These are phyloP conservation scores for Coprinopsis strossmayeri DNA, from an alignment of 768 basidiomycete genomes.

Conservation along the genomic window DNA sequence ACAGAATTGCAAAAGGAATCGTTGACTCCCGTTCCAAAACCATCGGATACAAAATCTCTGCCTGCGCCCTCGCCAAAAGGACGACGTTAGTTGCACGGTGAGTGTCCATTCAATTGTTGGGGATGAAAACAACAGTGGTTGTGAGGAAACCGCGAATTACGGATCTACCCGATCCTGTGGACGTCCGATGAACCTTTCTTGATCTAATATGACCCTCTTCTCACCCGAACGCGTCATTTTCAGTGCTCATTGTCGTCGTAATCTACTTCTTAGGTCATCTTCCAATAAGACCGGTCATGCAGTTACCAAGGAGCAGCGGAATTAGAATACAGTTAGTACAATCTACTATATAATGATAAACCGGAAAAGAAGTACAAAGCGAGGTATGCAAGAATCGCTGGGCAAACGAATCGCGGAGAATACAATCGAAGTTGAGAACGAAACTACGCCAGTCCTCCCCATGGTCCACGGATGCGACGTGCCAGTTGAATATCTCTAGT, in stretches of 20 bases:
- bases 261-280: neutral
- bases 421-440: constrained; percentile 6
- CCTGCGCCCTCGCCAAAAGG: neutral
- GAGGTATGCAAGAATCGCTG: constrained; percentile 8
- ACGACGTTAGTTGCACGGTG: constrained; percentile 17
- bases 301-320: neutral
- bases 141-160: constrained; percentile 51
- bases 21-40: constrained; percentile 3
- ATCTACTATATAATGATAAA: constrained; percentile 10
- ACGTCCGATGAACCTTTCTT: constrained; percentile 63
- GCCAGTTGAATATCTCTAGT: constrained; percentile 96
- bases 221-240: neutral
- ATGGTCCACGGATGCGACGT: constrained; percentile 87
- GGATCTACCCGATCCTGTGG: constrained; percentile 28
- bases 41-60: constrained; percentile 3
- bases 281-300: neutral
- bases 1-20: constrained; percentile 12
- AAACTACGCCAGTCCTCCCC: constrained; percentile 61
- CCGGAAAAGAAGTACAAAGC: constrained; percentile 9
- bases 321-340: constrained; percentile 8
- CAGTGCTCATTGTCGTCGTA: neutral
- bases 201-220: constrained; percentile 82
- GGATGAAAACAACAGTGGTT: constrained; percentile 75
- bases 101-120: constrained; percentile 15
- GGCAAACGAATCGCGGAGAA: neutral